A percentile compares a stretch with the other conserved stretches of the same genome.
Evolutionary conservation across 108 stramenopile genomes (phyloP).

Genomic region (Fistulifera pelliculosa): DNA sequence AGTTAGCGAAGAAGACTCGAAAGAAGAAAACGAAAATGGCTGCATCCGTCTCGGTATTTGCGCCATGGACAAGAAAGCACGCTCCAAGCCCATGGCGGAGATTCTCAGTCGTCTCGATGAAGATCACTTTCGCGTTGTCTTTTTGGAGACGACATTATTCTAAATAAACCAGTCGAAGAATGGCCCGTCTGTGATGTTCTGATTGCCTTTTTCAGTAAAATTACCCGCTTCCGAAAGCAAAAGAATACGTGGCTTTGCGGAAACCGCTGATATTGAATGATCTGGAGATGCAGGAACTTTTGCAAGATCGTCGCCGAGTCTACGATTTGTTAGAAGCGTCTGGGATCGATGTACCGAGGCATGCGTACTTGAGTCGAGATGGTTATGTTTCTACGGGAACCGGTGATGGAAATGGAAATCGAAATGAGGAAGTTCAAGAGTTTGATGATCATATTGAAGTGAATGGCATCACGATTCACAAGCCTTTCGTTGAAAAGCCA

Average conservation of each 20-base stretch:
- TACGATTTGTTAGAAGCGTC: slow-evolving; percentile 83
- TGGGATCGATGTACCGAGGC: slow-evolving; percentile 90
- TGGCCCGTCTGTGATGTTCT: slow-evolving; percentile 94
- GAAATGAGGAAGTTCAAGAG: slow-evolving; percentile 61
- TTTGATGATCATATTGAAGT: slow-evolving; percentile 93
- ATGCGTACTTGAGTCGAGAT: slow-evolving; percentile 84
- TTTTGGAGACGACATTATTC: slow-evolving; percentile 91
- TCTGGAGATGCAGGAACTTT: slow-evolving; percentile 71
- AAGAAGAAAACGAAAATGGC: slow-evolving; percentile 6
- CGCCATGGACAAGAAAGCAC: slow-evolving; percentile 94
- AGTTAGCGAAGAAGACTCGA: no score
- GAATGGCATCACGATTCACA: slow-evolving; percentile 88
- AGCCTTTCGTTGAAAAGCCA: slow-evolving; percentile 99
- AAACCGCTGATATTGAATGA: slow-evolving; percentile 91
- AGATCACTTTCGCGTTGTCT: slow-evolving; percentile 63
- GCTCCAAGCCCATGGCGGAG: slow-evolving; percentile 97
- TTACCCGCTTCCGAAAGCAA: slow-evolving; percentile 91
- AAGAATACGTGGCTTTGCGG: slow-evolving; percentile 81
- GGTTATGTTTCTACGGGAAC: slow-evolving; percentile 59
- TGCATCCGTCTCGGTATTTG: slow-evolving; percentile 91
- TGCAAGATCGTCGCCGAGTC: slow-evolving; percentile 90
- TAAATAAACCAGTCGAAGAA: slow-evolving; percentile 80
- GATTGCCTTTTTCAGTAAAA: slow-evolving; percentile 94
- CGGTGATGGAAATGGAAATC: slow-evolving; percentile 46
- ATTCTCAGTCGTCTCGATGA: slow-evolving; percentile 85